These are phyloP conservation scores for Tulasnella sp. DNA, from an alignment of 768 basidiomycete genomes.

Conservation along the genomic window DNA sequence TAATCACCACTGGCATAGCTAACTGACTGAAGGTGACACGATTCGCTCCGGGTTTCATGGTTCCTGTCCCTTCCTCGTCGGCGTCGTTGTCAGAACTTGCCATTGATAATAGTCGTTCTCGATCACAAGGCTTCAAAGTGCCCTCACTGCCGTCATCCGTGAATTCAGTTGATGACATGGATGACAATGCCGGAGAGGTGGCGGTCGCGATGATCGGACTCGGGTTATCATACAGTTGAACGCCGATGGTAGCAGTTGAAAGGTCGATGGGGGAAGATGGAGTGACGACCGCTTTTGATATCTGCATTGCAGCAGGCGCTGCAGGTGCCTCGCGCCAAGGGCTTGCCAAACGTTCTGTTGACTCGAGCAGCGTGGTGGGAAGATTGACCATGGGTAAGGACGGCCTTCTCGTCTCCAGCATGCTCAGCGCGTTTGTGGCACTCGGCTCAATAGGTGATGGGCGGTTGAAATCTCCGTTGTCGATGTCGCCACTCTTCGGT, in stretches of 20 bases:
- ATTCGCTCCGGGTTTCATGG: background rate
- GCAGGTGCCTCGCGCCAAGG: background rate
- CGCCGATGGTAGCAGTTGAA: background rate
- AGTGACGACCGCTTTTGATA: background rate
- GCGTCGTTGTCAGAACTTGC: conserved; percentile 18
- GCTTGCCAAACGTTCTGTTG: background rate
- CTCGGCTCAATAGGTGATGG: conserved; percentile 7
- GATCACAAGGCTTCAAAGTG: conserved; percentile 19
- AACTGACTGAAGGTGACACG: background rate
- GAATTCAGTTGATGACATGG: conserved; percentile 14
- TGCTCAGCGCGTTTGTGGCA: background rate
- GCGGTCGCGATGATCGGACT: background rate
- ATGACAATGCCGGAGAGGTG: conserved; percentile 15
- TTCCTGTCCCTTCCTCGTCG: conserved; percentile 15
- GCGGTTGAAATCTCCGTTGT: background rate
- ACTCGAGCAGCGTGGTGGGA: background rate
- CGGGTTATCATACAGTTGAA: background rate
- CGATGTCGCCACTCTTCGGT: background rate
- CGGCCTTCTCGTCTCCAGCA: background rate
- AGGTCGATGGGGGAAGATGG: conserved; percentile 12
- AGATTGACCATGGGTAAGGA: background rate
- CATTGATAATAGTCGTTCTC: conserved; percentile 5
- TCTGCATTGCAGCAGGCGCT: background rate
- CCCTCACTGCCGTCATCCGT: conserved; percentile 24
- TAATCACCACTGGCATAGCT: background rate